These are phyloP conservation scores for Chaetomium globosum DNA, from an alignment of 2,329 filamentous ascomycete genomes.

Conservation along the genomic window DNA sequence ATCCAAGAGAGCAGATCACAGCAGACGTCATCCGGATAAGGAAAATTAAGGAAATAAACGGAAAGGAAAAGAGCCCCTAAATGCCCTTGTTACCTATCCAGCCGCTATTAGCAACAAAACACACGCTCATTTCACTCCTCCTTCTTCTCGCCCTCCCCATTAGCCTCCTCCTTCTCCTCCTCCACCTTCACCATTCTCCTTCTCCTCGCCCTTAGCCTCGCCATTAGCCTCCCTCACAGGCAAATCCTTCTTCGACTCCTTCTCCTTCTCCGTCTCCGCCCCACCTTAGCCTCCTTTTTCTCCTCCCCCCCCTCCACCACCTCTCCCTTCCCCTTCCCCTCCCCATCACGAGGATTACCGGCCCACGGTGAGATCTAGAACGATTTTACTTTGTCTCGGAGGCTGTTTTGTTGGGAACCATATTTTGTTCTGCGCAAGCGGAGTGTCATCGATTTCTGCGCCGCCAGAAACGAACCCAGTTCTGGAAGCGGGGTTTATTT, in stretches of 20 bases:
- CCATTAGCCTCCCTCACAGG: slow-evolving; percentile 32
- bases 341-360: too few species aligned
- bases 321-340: slow-evolving; percentile 27
- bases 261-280: slow-evolving; percentile 32
- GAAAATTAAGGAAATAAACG: not conserved
- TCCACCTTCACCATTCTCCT: slow-evolving; percentile 32
- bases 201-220: slow-evolving; percentile 41
- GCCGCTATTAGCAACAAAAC: not conserved
- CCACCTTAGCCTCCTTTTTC: slow-evolving; percentile 6
- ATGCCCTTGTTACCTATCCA: not conserved
- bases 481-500: too few species aligned
- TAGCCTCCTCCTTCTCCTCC: slow-evolving; percentile 36
- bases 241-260: slow-evolving; percentile 29
- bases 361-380: too few species aligned
- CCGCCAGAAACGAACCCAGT: too few species aligned
- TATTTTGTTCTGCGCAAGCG: too few species aligned
- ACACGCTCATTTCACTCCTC: not conserved
- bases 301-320: slow-evolving; percentile 34
- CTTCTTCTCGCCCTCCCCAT: slow-evolving; percentile 35
- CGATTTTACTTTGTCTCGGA: too few species aligned
- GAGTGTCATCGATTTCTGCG: too few species aligned
- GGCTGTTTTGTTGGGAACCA: too few species aligned
- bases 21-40: too few species aligned
- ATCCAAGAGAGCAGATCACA: not conserved
- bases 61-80: not conserved